Evolutionary conservation across 768 basidiomycete species (phyloP).

Genomic region (Suillus americanus): DNA sequence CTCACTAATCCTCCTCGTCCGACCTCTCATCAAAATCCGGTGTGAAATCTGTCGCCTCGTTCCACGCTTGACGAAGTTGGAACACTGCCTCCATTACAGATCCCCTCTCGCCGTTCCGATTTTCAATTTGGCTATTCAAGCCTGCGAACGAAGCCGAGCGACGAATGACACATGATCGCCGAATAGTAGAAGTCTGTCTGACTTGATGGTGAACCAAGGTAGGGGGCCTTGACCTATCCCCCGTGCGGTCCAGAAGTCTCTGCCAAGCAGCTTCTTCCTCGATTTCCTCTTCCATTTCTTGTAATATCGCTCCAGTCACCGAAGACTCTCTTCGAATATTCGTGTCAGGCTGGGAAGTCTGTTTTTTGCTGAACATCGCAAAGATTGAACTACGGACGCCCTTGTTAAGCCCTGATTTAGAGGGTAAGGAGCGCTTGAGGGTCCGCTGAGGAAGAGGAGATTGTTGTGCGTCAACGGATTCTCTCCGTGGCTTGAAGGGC

Average conservation of each 20-base stretch:
- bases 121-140: neutral
- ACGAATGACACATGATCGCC: constrained; percentile 16
- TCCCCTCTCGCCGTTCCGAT: constrained; percentile 2
- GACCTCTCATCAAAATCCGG: neutral
- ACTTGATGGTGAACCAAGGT: neutral
- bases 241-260: neutral
- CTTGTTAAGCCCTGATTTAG: constrained; percentile 6
- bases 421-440: constrained; percentile 13
- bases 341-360: neutral
- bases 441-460: constrained; percentile 9
- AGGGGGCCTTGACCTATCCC: neutral
- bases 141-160: constrained; percentile 28
- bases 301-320: neutral
- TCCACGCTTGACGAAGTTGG: neutral
- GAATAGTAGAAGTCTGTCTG: neutral
- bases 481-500: constrained; percentile 5
- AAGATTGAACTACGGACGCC: constrained; percentile 8
- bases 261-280: neutral
- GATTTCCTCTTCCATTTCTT: neutral
- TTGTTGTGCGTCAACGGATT: neutral
- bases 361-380: constrained; percentile 10
- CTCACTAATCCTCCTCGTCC: neutral
- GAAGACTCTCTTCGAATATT: neutral
- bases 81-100: constrained; percentile 15
- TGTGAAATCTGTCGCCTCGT: neutral